Percentiles rank a stretch among this genome's conserved stretches.
These are phyloP conservation scores for Yamadazyma sp. DNA, from an alignment of 805 yeast species.

Conservation along the genomic window DNA sequence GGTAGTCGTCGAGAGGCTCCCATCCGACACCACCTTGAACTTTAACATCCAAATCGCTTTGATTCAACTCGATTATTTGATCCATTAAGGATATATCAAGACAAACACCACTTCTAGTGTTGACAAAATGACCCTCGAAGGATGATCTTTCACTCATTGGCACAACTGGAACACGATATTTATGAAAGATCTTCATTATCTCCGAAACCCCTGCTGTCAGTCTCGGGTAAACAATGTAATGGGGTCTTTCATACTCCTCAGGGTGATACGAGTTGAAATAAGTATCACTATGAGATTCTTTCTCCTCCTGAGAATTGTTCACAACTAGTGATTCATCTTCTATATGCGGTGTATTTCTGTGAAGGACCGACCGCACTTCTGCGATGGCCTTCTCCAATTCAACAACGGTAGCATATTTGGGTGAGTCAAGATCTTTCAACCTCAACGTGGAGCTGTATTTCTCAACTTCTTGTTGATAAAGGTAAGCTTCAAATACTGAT, in stretches of 20 bases:
- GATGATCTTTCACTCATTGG: conserved; percentile 81
- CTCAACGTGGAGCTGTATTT: conserved; percentile 18
- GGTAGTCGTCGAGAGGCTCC: conserved; percentile 54
- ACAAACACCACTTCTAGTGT: conserved; percentile 63
- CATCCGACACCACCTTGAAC: conserved; percentile 82
- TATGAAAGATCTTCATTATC: conserved; percentile 61
- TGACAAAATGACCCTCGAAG: conserved; percentile 76
- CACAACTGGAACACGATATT: conserved; percentile 65
- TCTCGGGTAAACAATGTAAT: conserved; percentile 58
- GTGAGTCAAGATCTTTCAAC: conserved; percentile 19
- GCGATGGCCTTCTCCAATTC: conserved; percentile 24
- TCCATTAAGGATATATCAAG: conserved; percentile 64
- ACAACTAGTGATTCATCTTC: conserved; percentile 21
- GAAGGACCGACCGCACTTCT: conserved; percentile 20
- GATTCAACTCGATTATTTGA: conserved; percentile 53
- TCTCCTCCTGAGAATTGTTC: conserved; percentile 23
- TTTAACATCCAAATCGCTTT: conserved; percentile 64
- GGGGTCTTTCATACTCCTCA: conserved; percentile 25
- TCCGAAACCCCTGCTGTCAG: conserved; percentile 65
- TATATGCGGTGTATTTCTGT: conserved; percentile 15
- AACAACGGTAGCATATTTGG: conserved; percentile 22
- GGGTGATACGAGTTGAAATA: conserved; percentile 38
- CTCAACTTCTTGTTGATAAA: neutral
- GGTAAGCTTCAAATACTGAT: conserved; percentile 5
- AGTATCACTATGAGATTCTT: conserved; percentile 30